These are phyloP conservation scores for Hymenoscyphus salicellus DNA, from an alignment of 2,329 filamentous ascomycete genomes.

Conservation along the genomic window DNA sequence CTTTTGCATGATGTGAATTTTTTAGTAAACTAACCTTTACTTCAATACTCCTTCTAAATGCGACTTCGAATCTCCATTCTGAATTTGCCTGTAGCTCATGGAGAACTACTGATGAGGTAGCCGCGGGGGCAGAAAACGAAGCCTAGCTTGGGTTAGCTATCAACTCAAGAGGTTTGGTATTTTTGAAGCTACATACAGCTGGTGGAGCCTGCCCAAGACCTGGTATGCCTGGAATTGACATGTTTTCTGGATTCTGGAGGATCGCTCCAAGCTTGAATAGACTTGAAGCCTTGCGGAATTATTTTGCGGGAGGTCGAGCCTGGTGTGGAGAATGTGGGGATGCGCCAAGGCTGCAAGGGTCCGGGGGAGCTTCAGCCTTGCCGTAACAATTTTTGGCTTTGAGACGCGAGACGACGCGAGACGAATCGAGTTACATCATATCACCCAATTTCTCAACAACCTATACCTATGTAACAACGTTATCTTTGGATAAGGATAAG, in stretches of 20 bases:
- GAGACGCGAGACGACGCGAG: too few species aligned
- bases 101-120: constrained; percentile 41
- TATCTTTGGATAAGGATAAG: background rate
- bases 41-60: constrained; percentile 50
- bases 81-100: constrained; percentile 60
- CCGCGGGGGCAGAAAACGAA: constrained; percentile 28
- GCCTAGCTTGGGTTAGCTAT: constrained; percentile 24
- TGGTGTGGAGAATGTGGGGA: background rate
- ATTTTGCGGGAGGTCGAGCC: background rate
- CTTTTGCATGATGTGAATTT: constrained; percentile 20
- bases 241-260: constrained; percentile 33
- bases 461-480: background rate
- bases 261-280: background rate
- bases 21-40: constrained; percentile 44
- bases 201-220: constrained; percentile 64
- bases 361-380: background rate
- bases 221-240: constrained; percentile 55
- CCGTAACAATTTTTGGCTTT: background rate
- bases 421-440: background rate
- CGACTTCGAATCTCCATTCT: constrained; percentile 78
- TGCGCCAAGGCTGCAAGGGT: background rate
- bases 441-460: background rate
- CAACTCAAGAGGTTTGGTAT: background rate
- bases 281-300: background rate
- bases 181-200: constrained; percentile 45